Evolutionary conservation across 1,284 basidiomycete species (phyloP).

Genomic region (Tilletiaria anomala): DNA sequence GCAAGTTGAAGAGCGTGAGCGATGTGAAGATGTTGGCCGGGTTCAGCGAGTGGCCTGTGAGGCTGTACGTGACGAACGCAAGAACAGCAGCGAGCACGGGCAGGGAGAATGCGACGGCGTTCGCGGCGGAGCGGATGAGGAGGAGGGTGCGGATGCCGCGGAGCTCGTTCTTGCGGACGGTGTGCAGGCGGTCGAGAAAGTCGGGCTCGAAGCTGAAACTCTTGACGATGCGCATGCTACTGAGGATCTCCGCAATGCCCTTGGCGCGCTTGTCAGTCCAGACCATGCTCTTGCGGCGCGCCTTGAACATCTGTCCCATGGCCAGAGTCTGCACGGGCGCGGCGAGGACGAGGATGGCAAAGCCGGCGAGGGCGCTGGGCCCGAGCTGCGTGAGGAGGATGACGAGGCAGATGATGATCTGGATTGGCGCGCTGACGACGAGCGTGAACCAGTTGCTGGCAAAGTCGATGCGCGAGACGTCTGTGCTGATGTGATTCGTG

Average conservation of each 20-base stretch:
- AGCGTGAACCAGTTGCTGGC: conserved; percentile 64
- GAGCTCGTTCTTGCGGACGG: conserved; percentile 61
- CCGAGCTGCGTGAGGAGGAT: conserved; percentile 59
- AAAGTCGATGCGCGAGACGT: conserved; percentile 80
- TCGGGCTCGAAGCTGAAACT: conserved; percentile 29
- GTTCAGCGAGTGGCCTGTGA: conserved; percentile 54
- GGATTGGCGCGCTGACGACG: conserved; percentile 55
- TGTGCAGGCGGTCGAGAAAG: conserved; percentile 51
- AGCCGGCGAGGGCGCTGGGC: conserved; percentile 66
- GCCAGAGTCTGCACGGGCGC: conserved; percentile 56
- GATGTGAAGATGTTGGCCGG: conserved; percentile 44
- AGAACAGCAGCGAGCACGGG: conserved; percentile 70
- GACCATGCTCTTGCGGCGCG: conserved; percentile 62
- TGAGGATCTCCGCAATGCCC: conserved; percentile 34
- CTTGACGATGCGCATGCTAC: conserved; percentile 38
- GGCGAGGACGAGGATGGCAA: conserved; percentile 55
- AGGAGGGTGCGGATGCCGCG: conserved; percentile 62
- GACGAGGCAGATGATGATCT: conserved; percentile 44
- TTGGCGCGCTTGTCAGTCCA: conserved; percentile 61
- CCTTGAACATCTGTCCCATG: conserved; percentile 60
- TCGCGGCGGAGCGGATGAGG: conserved; percentile 57
- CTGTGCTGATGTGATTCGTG: conserved; percentile 84
- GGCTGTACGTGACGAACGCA: conserved; percentile 67
- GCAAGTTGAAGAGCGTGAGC: conserved; percentile 42
- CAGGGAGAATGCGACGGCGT: conserved; percentile 54